phyloP scores from a whole-genome alignment of 192 early-diverging fungal species.

The Podila horticola region DNA sequence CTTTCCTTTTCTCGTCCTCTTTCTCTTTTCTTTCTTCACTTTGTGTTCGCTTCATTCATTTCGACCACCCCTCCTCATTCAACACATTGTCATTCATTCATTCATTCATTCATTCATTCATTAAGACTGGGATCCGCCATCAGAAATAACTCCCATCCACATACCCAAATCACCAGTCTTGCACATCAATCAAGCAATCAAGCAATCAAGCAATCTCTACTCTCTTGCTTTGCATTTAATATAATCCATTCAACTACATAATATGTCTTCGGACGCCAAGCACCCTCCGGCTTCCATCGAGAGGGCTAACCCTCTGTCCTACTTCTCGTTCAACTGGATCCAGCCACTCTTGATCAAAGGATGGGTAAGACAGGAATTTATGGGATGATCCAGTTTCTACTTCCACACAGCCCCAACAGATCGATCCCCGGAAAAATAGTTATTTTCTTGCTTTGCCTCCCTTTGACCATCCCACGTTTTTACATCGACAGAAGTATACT shows the following conservation, averaged over 20 bases:
- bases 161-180: too few species aligned
- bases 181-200: too few species aligned
- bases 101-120: not conserved
- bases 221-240: too few species aligned
- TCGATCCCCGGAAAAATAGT: too few species aligned
- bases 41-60: not conserved
- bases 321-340: slow-evolving; percentile 53
- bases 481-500: too few species aligned
- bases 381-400: not conserved
- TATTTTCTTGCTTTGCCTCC: not conserved
- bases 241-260: too few species aligned
- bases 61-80: not conserved
- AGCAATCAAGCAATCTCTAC: too few species aligned
- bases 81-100: not conserved
- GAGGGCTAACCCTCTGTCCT: slow-evolving; percentile 25
- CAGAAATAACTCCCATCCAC: too few species aligned
- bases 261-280: slow-evolving; percentile 18
- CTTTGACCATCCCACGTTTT: not conserved
- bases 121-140: too few species aligned
- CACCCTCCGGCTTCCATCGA: slow-evolving; percentile 38
- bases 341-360: slow-evolving; percentile 42
- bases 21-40: not conserved
- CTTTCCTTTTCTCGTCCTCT: not conserved
- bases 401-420: too few species aligned
- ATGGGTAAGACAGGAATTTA: slow-evolving; percentile 28